These are phyloP conservation scores for Dichotomopilus funicola DNA, from an alignment of 2,329 filamentous ascomycete species.

Conservation along the genomic window DNA sequence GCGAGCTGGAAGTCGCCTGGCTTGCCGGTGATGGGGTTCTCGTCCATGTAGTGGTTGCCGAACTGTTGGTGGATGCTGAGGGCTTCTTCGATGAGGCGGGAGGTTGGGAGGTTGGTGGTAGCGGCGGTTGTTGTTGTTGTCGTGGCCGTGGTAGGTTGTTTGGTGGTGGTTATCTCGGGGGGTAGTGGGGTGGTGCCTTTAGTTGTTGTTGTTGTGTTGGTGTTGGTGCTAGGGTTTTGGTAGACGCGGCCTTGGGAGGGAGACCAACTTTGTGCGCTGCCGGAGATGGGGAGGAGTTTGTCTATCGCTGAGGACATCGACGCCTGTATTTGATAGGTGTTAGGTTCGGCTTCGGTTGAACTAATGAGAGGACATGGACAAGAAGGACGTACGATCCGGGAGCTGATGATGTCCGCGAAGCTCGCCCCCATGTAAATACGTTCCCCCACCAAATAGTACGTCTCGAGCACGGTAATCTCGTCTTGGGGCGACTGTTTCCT, in stretches of 20 bases:
- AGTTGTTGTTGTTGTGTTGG: constrained; percentile 15
- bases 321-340: constrained; percentile 32
- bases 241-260: constrained; percentile 49
- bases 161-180: constrained; percentile 32
- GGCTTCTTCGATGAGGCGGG: constrained; percentile 49
- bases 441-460: constrained; percentile 59
- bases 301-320: constrained; percentile 50
- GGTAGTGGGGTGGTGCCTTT: constrained; percentile 43
- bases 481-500: constrained; percentile 49
- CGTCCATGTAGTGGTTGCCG: constrained; percentile 60
- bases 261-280: constrained; percentile 48
- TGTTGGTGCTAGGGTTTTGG: constrained; percentile 31
- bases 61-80: constrained; percentile 51
- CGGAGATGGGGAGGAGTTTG: constrained; percentile 45
- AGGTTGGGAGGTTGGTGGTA: constrained; percentile 32
- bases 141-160: background rate
- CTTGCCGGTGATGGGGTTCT: constrained; percentile 60
- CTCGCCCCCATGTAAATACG: constrained; percentile 62
- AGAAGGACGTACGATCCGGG: constrained; percentile 45
- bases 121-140: constrained; percentile 23
- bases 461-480: constrained; percentile 52
- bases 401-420: constrained; percentile 52
- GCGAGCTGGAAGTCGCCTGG: constrained; percentile 60
- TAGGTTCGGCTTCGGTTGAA: background rate
- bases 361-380: background rate